phyloP scores from a whole-genome alignment of 2,329 filamentous ascomycete genomes.

The Ascochyta fabae region DNA sequence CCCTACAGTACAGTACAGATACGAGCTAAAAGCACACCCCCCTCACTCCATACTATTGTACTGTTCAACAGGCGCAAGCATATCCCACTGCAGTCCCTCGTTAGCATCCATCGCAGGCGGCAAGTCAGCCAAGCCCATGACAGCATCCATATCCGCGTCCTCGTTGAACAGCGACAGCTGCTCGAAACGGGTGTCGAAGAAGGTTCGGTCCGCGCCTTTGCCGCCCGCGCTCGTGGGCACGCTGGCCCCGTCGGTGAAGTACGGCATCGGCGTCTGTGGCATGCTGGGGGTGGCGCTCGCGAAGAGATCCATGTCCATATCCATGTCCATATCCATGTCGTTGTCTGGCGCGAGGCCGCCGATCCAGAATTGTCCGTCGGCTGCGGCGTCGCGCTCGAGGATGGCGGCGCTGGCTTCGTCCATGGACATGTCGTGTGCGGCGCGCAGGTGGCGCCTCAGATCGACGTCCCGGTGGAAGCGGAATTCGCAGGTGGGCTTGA shows the following conservation, averaged over 20 bases:
- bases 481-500: constrained; percentile 57
- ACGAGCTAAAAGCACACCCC: no score
- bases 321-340: constrained; percentile 6
- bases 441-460: constrained; percentile 60
- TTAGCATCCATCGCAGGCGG: constrained; percentile 29
- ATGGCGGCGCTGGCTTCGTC: constrained; percentile 48
- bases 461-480: constrained; percentile 65
- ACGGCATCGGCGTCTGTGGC: constrained; percentile 41
- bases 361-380: constrained; percentile 56
- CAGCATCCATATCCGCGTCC: constrained; percentile 33
- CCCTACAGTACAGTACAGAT: no score
- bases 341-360: constrained; percentile 44
- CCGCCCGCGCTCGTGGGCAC: background rate
- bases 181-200: constrained; percentile 19
- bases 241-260: constrained; percentile 20
- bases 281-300: constrained; percentile 32
- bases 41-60: constrained; percentile 22
- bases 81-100: constrained; percentile 31
- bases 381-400: constrained; percentile 49
- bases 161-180: constrained; percentile 27
- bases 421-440: constrained; percentile 51
- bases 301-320: constrained; percentile 15
- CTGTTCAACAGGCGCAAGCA: constrained; percentile 35
- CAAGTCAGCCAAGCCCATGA: constrained; percentile 31
- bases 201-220: constrained; percentile 13